Percentiles rank a stretch among this genome's conserved stretches.
Evolutionary conservation across 73 alveolate genomes (phyloP).

Genomic region (Paramecium biaurelia): DNA sequence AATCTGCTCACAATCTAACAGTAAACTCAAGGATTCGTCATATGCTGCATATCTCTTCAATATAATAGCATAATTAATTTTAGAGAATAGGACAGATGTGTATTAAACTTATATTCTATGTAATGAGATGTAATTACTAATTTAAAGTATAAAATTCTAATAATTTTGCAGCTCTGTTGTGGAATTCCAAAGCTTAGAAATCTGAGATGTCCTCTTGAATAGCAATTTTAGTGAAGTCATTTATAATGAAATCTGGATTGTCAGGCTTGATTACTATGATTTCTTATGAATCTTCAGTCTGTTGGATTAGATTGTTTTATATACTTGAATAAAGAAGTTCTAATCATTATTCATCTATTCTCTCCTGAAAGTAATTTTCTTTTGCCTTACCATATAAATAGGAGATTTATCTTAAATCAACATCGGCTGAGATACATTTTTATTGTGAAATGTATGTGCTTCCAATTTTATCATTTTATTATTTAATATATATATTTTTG

Average conservation of each 20-base stretch:
- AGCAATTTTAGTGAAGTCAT: slow-evolving; percentile 19
- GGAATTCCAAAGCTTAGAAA: not conserved
- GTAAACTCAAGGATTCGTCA: not conserved
- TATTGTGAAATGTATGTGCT: not conserved
- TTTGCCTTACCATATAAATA: not conserved
- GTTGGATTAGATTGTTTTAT: not conserved
- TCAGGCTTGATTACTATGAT: not conserved
- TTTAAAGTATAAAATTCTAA: slow-evolving; percentile 23
- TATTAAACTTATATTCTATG: slow-evolving; percentile 9
- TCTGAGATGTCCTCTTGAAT: not conserved
- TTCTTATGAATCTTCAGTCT: slow-evolving; percentile 27
- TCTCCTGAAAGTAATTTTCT: not conserved
- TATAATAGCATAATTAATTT: slow-evolving; percentile 19
- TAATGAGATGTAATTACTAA: not conserved
- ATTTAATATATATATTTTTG: not conserved
- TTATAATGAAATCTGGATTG: not conserved
- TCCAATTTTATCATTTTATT: not conserved
- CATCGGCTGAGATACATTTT: not conserved
- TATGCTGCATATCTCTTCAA: not conserved
- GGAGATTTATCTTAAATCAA: not conserved
- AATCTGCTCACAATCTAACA: slow-evolving; percentile 33
- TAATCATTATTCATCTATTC: not conserved
- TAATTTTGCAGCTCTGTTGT: not conserved
- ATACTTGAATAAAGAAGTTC: not conserved
- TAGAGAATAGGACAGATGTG: slow-evolving; percentile 22